A percentile compares a stretch with the other conserved stretches of the same genome.
Evolutionary conservation across 2,329 filamentous ascomycete genomes (phyloP).

Genomic region (Pseudocercospora fuligena): DNA sequence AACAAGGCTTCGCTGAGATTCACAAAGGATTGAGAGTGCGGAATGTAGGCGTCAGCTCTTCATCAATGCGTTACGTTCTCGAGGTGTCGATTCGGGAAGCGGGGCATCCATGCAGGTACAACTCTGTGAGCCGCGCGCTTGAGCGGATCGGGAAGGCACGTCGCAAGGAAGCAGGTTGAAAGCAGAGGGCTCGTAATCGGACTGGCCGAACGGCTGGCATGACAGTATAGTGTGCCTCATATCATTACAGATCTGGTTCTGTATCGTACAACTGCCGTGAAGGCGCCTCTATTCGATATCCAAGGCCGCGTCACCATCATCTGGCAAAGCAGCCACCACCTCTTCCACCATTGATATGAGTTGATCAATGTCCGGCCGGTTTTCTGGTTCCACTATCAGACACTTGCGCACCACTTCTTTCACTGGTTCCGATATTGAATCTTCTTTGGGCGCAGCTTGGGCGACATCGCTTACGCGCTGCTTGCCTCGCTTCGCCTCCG

Average conservation of each 20-base stretch:
- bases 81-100: not conserved
- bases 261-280: conserved; percentile 15
- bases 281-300: conserved; percentile 33
- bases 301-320: conserved; percentile 55
- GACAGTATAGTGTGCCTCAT: not conserved
- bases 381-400: conserved; percentile 81
- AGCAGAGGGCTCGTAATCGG: too few relatives aligned
- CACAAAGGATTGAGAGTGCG: not conserved
- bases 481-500: conserved; percentile 60
- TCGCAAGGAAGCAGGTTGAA: not conserved
- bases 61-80: not conserved
- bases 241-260: not conserved
- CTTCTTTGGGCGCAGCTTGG: conserved; percentile 46
- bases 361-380: conserved; percentile 85
- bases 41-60: not conserved
- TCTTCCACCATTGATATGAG: conserved; percentile 78
- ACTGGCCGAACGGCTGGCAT: not conserved
- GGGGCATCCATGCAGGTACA: not conserved
- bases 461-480: conserved; percentile 49
- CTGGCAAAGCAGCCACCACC: conserved; percentile 67
- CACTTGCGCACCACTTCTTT: conserved; percentile 88
- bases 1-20: not conserved
- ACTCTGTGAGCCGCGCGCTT: not conserved
- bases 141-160: not conserved
- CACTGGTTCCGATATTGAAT: conserved; percentile 76